Percentiles rank a stretch among this genome's conserved stretches.
These are phyloP conservation scores for Hsuehochloa calcarea DNA, from an alignment of 176 grass and related monocot species.

Conservation along the genomic window DNA sequence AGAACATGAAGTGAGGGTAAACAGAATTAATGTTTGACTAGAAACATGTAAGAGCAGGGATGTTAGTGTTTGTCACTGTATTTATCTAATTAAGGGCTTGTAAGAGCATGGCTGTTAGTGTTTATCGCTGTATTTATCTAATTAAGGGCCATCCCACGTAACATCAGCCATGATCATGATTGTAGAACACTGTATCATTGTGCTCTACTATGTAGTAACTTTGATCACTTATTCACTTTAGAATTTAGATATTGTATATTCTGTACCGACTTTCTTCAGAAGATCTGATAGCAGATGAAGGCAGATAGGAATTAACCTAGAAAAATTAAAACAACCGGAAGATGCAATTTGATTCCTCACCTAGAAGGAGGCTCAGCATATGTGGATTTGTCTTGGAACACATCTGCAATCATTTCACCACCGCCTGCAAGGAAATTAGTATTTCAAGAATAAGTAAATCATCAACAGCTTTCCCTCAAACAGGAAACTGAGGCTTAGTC, in stretches of 20 bases:
- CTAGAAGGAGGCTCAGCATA: conserved; percentile 95
- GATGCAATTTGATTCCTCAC: conserved; percentile 33
- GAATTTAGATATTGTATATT: not conserved
- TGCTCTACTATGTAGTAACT: not conserved
- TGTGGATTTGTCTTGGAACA: conserved; percentile 80
- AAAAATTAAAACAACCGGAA: not conserved
- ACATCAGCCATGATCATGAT: not conserved
- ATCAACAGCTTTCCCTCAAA: conserved; percentile 15
- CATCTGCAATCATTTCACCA: conserved; percentile 93
- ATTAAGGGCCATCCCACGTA: not conserved
- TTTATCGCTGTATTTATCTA: not conserved
- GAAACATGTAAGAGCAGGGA: not conserved
- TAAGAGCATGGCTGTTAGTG: not conserved
- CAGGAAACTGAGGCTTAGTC: conserved; percentile 2
- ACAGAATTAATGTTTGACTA: not conserved
- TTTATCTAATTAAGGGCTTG: not conserved
- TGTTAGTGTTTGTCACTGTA: not conserved
- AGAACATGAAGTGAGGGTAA: not conserved
- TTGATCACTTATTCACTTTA: not conserved
- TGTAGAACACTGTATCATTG: not conserved
- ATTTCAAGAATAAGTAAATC: conserved; percentile 6
- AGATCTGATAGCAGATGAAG: not conserved
- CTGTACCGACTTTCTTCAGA: not conserved
- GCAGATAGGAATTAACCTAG: not conserved
- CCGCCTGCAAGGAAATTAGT: conserved; percentile 55